Percentiles rank a stretch among this genome's conserved stretches.
Conservation (phyloP, 208 protist species). For the Wallacemonas sp. region DNA sequence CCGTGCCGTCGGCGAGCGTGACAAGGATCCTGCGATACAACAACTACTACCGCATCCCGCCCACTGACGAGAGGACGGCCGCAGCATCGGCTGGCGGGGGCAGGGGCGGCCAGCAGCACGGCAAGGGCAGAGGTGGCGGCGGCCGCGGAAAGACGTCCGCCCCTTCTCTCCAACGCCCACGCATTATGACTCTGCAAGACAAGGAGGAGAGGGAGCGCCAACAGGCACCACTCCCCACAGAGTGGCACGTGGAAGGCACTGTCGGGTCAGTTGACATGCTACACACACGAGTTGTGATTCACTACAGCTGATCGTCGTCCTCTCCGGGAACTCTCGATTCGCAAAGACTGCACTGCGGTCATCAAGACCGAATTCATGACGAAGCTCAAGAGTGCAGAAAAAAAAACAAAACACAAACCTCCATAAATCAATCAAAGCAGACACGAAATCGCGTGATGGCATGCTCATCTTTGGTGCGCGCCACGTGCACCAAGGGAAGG, state of each 20-base stretch:
- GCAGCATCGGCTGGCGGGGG: neutral
- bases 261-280: slow-evolving; percentile 63
- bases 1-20: slow-evolving; percentile 81
- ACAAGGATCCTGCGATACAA: slow-evolving; percentile 66
- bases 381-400: too few species aligned
- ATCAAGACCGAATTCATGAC: too few species aligned
- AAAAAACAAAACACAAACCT: too few species aligned
- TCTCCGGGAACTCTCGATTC: too few species aligned
- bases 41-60: slow-evolving; percentile 73
- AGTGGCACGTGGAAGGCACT: slow-evolving; percentile 43
- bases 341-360: too few species aligned
- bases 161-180: slow-evolving; percentile 6
- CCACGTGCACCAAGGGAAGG: too few species aligned
- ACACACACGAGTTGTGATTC: slow-evolving; percentile 66
- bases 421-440: too few species aligned
- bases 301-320: slow-evolving; percentile 31
- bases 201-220: slow-evolving; percentile 6
- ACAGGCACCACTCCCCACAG: slow-evolving; percentile 24
- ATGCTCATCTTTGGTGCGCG: too few species aligned
- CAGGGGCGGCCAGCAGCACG: neutral
- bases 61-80: slow-evolving; percentile 26
- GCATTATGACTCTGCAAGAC: slow-evolving; percentile 3
- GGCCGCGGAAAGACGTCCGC: neutral
- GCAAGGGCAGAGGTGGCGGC: neutral
- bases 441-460: too few species aligned